Base-by-base conservation (phyloP, 768 basidiomycete genomes). In the Lentinula edodes region DNA sequence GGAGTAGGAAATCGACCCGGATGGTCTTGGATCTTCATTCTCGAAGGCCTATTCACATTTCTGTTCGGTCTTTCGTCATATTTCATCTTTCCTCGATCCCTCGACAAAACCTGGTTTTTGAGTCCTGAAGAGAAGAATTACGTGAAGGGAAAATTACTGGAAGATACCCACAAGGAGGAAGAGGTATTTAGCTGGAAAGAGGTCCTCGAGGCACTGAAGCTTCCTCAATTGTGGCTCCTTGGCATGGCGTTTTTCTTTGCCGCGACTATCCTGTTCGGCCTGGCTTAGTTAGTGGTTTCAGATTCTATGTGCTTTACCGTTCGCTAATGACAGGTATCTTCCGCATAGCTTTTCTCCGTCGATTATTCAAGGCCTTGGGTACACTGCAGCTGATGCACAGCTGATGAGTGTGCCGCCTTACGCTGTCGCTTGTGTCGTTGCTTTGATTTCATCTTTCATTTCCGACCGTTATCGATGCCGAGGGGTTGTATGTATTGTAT, bases 401-500 rank as follows among this genome's bases (percentile, higher is more conserved):
- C 75, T 89, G 3, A 83, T 86, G 78, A 85, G 81, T 12, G 87
- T 88, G 1, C 79, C 79, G 15, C 85, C 85, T 1, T 86, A 80
- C 50, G 81, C 79, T 4, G 63, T 66, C 6, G 81, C 82, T 13
- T 86, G 84, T 66, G 68, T 76, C 23, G 68, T 72, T 2, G 62
- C 70, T 12, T 65, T 71, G 65, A 43, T 68, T 6, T 43, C 64
- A 7, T 64, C 66, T 2, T 69, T 62, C 58, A 55, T 70, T 28
- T 69, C 72, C 0, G 72, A 74, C 45, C 67, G 66, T 15, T 69
- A 70, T 62, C 66, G 66, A 13, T 66, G 65, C 52, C 69, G 72
- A 10, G 72, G 71, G 15, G 20, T 61, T 64, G 68, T 75, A 7
- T 67, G 69, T 9, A 67, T 75, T 38, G 63, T 72, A 52, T 70